These are phyloP conservation scores for Schizosaccharomyces octosporus DNA, from an alignment of 805 yeast species.

Conservation along the genomic window DNA sequence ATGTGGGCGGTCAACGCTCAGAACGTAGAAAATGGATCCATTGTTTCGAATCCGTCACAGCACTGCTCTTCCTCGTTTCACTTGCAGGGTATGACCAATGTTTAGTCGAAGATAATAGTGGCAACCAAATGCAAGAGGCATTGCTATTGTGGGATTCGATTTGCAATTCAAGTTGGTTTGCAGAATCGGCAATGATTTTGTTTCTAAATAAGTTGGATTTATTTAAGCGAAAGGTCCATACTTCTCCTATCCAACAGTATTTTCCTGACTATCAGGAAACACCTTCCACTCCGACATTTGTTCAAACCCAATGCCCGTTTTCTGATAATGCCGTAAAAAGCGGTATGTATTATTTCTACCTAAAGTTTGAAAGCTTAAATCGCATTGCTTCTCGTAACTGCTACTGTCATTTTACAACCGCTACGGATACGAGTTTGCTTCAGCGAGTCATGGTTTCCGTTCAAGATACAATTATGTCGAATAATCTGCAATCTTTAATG, in stretches of 20 bases:
- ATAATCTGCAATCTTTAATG: constrained; percentile 25
- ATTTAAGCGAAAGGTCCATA: constrained; percentile 48
- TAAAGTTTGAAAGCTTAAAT: background rate
- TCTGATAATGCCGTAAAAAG: constrained; percentile 36
- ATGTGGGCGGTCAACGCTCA: constrained; percentile 67
- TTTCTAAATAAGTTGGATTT: constrained; percentile 65
- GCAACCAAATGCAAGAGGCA: constrained; percentile 49
- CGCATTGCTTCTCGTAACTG: background rate
- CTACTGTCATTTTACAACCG: constrained; percentile 77
- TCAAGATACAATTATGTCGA: constrained; percentile 68
- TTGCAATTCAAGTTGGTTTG: constrained; percentile 67
- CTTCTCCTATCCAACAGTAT: constrained; percentile 45
- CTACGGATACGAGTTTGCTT: constrained; percentile 76
- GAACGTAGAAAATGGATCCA: constrained; percentile 80
- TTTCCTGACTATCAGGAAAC: constrained; percentile 46
- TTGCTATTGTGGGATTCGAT: constrained; percentile 57
- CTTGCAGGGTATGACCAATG: constrained; percentile 62
- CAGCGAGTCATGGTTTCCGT: constrained; percentile 71
- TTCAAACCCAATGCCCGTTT: constrained; percentile 40
- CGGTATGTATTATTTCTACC: constrained; percentile 21
- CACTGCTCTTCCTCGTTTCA: constrained; percentile 62
- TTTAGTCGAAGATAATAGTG: constrained; percentile 38
- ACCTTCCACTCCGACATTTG: constrained; percentile 44
- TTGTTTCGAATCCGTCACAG: constrained; percentile 64
- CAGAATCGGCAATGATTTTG: constrained; percentile 49